These are phyloP conservation scores for Cladosporium oxysporum DNA, from an alignment of 2,329 filamentous ascomycete species.

Conservation along the genomic window DNA sequence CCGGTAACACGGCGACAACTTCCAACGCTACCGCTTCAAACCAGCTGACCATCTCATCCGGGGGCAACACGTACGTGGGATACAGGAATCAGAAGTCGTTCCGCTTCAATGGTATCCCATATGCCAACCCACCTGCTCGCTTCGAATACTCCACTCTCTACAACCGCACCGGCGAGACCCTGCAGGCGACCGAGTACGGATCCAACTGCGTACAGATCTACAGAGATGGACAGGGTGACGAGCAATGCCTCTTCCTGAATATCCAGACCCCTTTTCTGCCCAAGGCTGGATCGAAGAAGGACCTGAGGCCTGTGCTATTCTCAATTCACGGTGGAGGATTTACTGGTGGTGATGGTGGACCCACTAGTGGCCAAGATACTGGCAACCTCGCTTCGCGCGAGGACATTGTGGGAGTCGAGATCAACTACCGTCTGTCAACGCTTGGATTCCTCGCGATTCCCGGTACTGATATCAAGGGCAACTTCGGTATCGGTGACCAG, in stretches of 20 bases:
- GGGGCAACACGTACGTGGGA: conserved; percentile 51
- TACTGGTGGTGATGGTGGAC: conserved; percentile 47
- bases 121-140: conserved; percentile 45
- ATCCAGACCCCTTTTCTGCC: conserved; percentile 51
- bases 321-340: conserved; percentile 61
- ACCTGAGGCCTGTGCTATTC: conserved; percentile 51
- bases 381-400: conserved; percentile 58
- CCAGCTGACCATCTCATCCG: conserved; percentile 43
- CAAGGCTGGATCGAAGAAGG: conserved; percentile 40
- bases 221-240: conserved; percentile 31
- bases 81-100: conserved; percentile 57
- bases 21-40: conserved; percentile 41
- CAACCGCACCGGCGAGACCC: conserved; percentile 46
- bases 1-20: conserved; percentile 36
- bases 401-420: conserved; percentile 60
- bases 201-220: conserved; percentile 46
- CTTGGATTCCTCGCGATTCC: conserved; percentile 61
- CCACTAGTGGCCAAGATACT: conserved; percentile 48
- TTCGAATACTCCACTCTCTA: conserved; percentile 53
- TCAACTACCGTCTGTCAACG: conserved; percentile 62
- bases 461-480: conserved; percentile 57
- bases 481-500: conserved; percentile 56
- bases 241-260: conserved; percentile 54
- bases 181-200: conserved; percentile 50
- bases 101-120: conserved; percentile 51